Conservation (phyloP, 192 early-diverging fungal genomes). For the Coemansia sp. region DNA sequence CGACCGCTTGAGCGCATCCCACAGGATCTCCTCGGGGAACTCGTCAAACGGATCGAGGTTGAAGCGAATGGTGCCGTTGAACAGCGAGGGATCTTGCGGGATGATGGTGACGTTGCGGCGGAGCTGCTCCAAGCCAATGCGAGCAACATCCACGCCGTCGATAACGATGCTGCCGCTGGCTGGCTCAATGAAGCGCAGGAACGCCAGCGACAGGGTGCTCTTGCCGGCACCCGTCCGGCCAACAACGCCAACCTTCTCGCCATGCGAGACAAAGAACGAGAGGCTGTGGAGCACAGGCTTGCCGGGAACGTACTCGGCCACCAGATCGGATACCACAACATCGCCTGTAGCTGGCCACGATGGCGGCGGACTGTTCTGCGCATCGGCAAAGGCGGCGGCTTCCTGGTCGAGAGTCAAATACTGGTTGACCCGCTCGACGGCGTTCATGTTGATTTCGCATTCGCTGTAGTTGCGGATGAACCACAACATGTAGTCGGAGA, state of each 20-base stretch:
- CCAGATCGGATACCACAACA: slow-evolving; percentile 68
- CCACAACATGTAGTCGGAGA: slow-evolving; percentile 83
- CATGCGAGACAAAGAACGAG: slow-evolving; percentile 66
- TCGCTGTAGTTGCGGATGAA: slow-evolving; percentile 75
- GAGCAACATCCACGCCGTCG: slow-evolving; percentile 75
- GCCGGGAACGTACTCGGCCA: slow-evolving; percentile 77
- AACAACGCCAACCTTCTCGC: slow-evolving; percentile 88
- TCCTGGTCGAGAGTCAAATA: slow-evolving; percentile 86
- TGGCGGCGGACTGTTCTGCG: slow-evolving; percentile 56
- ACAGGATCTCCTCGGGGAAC: slow-evolving; percentile 76
- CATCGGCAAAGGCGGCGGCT: slow-evolving; percentile 23
- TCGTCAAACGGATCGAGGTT: slow-evolving; percentile 91
- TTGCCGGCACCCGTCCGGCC: slow-evolving; percentile 91
- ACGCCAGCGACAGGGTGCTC: slow-evolving; percentile 68
- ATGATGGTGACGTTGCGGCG: slow-evolving; percentile 82
- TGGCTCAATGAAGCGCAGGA: slow-evolving; percentile 80
- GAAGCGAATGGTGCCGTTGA: slow-evolving; percentile 77
- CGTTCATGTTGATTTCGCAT: slow-evolving; percentile 88
- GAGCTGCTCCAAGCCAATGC: slow-evolving; percentile 77
- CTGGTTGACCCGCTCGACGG: slow-evolving; percentile 86
- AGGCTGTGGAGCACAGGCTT: slow-evolving; percentile 78
- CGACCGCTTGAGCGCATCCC: slow-evolving; percentile 74
- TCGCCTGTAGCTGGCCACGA: slow-evolving; percentile 71
- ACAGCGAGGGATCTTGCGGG: slow-evolving; percentile 87
- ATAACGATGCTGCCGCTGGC: slow-evolving; percentile 65